A percentile compares a stretch with the other conserved stretches of the same genome.
phyloP scores from a whole-genome alignment of 176 grass and related monocot genomes.

The Pharus latifolius region DNA sequence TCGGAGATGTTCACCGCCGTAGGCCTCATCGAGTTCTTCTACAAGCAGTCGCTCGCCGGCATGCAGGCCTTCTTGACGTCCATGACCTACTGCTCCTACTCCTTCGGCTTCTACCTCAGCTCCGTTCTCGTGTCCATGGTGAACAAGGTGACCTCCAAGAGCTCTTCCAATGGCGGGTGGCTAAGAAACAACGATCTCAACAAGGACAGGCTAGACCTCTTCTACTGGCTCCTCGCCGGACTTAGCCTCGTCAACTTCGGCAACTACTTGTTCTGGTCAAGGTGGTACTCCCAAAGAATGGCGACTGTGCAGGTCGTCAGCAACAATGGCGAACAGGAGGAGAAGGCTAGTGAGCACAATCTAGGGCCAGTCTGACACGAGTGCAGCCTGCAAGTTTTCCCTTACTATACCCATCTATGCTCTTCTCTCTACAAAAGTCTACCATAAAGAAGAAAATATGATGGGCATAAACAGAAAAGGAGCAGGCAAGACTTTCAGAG shows the following conservation, averaged over 20 bases:
- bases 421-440: too few relatives aligned
- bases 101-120: constrained; percentile 90
- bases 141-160: constrained; percentile 43
- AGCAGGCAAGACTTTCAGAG: too few relatives aligned
- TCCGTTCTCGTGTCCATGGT: constrained; percentile 72
- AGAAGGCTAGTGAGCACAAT: background rate
- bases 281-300: constrained; percentile 60
- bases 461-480: too few relatives aligned
- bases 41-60: constrained; percentile 73
- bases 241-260: constrained; percentile 83
- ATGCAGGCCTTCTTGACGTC: constrained; percentile 86
- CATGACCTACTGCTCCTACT: constrained; percentile 97
- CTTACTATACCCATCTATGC: too few relatives aligned
- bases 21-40: constrained; percentile 93
- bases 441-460: too few relatives aligned
- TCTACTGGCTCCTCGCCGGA: constrained; percentile 72
- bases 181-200: constrained; percentile 83
- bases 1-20: constrained; percentile 97
- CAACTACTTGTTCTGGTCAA: constrained; percentile 77
- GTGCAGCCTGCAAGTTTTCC: background rate
- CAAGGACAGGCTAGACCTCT: constrained; percentile 78
- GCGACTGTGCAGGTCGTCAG: constrained; percentile 30
- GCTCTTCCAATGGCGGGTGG: constrained; percentile 25
- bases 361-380: too few relatives aligned
- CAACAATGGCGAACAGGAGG: constrained; percentile 7